Evolutionary conservation across 805 yeast species (phyloP).

Genomic region (Millerago galiae): DNA sequence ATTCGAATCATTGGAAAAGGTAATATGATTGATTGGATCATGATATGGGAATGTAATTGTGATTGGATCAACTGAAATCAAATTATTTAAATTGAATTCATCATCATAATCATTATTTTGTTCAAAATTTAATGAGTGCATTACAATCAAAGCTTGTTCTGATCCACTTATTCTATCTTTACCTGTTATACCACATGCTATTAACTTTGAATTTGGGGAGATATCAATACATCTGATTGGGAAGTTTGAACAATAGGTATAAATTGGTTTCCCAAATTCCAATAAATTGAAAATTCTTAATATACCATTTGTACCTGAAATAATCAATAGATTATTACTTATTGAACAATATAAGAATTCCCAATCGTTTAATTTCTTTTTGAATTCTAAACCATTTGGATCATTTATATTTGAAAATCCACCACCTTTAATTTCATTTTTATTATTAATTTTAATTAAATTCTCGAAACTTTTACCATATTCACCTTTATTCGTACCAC

Average conservation of each 20-base stretch:
- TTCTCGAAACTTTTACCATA: slow-evolving; percentile 47
- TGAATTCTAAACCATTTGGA: slow-evolving; percentile 13
- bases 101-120: background rate
- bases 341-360: slow-evolving; percentile 55
- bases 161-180: slow-evolving; percentile 60
- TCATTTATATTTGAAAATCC: slow-evolving; percentile 7
- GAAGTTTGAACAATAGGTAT: slow-evolving; percentile 61
- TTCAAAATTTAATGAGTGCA: slow-evolving; percentile 35
- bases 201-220: slow-evolving; percentile 52
- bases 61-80: slow-evolving; percentile 46
- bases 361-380: slow-evolving; percentile 40
- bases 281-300: slow-evolving; percentile 58
- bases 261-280: slow-evolving; percentile 54
- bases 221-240: slow-evolving; percentile 77
- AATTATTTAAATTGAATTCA: slow-evolving; percentile 6
- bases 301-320: slow-evolving; percentile 67
- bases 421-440: slow-evolving; percentile 14
- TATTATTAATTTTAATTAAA: slow-evolving; percentile 21
- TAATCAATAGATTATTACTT: slow-evolving; percentile 50
- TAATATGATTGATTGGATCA: slow-evolving; percentile 73
- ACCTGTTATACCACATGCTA: slow-evolving; percentile 82
- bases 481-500: slow-evolving; percentile 67
- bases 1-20: slow-evolving; percentile 65
- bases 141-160: slow-evolving; percentile 70
- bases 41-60: slow-evolving; percentile 79